Conservation (phyloP, 202 grass and related monocot genomes). For the Eragrostis tef region DNA sequence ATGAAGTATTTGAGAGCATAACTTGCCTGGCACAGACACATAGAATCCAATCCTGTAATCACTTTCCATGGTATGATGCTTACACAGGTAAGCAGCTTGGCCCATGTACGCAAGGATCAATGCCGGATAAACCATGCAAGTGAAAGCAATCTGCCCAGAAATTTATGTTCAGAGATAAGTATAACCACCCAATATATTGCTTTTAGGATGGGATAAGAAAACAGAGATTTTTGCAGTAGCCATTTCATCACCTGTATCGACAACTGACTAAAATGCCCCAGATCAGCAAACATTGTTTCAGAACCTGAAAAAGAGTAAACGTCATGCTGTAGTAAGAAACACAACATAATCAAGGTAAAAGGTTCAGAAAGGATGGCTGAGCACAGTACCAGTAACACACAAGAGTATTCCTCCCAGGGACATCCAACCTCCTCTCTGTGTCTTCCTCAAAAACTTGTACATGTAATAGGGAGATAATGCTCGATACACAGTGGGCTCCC, state of each 20-base stretch:
- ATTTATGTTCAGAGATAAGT: conserved; percentile 24
- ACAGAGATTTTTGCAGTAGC: neutral
- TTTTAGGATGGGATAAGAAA: conserved; percentile 9
- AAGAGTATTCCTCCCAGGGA: conserved; percentile 93
- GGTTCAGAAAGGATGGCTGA: neutral
- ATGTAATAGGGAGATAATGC: conserved; percentile 97
- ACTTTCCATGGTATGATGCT: conserved; percentile 81
- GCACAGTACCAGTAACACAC: conserved; percentile 79
- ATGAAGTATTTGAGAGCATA: conserved; percentile 38
- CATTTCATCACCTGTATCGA: conserved; percentile 83
- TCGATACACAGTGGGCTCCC: conserved; percentile 91
- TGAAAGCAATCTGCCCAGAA: conserved; percentile 81
- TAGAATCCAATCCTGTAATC: conserved; percentile 93
- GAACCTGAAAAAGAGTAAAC: conserved; percentile 64
- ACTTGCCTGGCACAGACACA: conserved; percentile 93
- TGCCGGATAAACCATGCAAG: conserved; percentile 95
- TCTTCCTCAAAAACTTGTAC: conserved; percentile 96
- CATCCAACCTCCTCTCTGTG: conserved; percentile 95
- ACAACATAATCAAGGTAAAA: conserved; percentile 16
- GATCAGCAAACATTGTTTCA: conserved; percentile 98
- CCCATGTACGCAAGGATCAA: conserved; percentile 98
- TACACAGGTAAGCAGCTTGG: conserved; percentile 93
- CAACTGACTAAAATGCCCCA: conserved; percentile 94
- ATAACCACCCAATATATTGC: neutral
- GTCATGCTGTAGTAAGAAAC: conserved; percentile 23